Evolutionary conservation across 352 stramenopile genomes (phyloP).

Genomic region (Phytopythium delawarense): DNA sequence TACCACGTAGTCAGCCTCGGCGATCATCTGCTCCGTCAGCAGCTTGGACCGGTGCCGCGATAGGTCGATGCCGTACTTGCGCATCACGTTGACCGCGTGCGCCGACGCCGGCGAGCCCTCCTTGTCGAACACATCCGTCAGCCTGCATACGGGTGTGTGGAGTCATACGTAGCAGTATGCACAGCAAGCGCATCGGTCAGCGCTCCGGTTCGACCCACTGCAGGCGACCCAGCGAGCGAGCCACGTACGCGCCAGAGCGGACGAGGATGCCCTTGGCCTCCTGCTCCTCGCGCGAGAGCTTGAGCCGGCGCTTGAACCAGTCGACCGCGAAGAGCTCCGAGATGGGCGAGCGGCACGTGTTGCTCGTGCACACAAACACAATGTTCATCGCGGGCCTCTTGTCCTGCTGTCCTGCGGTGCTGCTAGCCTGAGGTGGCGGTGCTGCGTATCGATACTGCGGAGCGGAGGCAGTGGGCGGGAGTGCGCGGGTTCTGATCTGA

Average conservation of each 20-base stretch:
- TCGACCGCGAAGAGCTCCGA: conserved; percentile 74
- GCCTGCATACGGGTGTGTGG: conserved; percentile 14
- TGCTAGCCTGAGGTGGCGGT: too few relatives aligned
- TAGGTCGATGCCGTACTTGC: conserved; percentile 72
- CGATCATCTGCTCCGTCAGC: conserved; percentile 61
- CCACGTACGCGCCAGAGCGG: conserved; percentile 62
- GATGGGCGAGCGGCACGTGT: conserved; percentile 78
- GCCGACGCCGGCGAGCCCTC: conserved; percentile 61
- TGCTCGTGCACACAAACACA: conserved; percentile 84
- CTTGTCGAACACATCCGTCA: conserved; percentile 70
- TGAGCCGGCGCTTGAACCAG: conserved; percentile 66
- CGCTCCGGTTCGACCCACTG: too few relatives aligned
- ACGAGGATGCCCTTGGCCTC: conserved; percentile 65
- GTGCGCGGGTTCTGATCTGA: conserved; percentile 2
- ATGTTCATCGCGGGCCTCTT: conserved; percentile 45
- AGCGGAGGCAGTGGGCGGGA: not conserved
- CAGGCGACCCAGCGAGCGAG: not conserved
- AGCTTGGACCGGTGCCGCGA: conserved; percentile 61
- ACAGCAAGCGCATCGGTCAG: not conserved
- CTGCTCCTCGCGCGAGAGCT: conserved; percentile 64
- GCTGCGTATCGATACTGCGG: too few relatives aligned
- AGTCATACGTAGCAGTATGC: not conserved
- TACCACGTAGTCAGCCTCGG: conserved; percentile 65
- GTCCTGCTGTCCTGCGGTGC: too few relatives aligned
- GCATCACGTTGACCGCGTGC: conserved; percentile 61